A percentile compares a stretch with the other conserved stretches of the same genome.
These are phyloP conservation scores for Oehlia diaphana DNA, from an alignment of 192 early-diverging fungal species.

Conservation along the genomic window DNA sequence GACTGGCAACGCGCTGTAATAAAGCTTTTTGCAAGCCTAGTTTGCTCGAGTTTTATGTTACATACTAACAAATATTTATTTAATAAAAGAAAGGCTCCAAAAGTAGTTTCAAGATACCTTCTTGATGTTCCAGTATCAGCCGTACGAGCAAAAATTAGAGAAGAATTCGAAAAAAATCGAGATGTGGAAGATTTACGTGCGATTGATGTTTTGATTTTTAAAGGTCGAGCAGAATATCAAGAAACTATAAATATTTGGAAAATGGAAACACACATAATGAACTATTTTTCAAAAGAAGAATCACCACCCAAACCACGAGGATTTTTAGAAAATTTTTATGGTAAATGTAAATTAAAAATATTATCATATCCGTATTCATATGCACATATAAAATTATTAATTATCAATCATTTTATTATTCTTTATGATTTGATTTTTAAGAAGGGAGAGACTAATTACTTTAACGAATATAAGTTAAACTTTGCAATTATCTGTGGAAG, in stretches of 20 bases:
- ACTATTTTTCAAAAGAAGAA: conserved; percentile 83
- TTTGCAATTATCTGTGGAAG: too few species aligned
- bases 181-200: conserved; percentile 71
- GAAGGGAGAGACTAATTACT: too few species aligned
- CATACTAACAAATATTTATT: background rate
- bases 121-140: conserved; percentile 69
- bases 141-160: conserved; percentile 81
- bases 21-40: background rate
- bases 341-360: conserved; percentile 11
- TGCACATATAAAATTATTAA: too few species aligned
- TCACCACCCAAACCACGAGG: conserved; percentile 64
- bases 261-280: conserved; percentile 82
- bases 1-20: conserved; percentile 67
- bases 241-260: conserved; percentile 95
- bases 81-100: conserved; percentile 54
- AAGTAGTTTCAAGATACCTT: conserved; percentile 72
- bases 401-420: too few species aligned
- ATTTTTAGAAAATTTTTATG: conserved; percentile 78
- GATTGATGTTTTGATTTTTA: conserved; percentile 84
- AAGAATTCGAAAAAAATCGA: conserved; percentile 87
- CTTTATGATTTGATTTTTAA: too few species aligned
- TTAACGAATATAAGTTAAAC: too few species aligned
- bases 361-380: too few species aligned
- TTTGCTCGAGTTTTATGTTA: background rate
- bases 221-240: conserved; percentile 83